Conservation (phyloP, 345 rosid species). For the Linum usitatissimum region DNA sequence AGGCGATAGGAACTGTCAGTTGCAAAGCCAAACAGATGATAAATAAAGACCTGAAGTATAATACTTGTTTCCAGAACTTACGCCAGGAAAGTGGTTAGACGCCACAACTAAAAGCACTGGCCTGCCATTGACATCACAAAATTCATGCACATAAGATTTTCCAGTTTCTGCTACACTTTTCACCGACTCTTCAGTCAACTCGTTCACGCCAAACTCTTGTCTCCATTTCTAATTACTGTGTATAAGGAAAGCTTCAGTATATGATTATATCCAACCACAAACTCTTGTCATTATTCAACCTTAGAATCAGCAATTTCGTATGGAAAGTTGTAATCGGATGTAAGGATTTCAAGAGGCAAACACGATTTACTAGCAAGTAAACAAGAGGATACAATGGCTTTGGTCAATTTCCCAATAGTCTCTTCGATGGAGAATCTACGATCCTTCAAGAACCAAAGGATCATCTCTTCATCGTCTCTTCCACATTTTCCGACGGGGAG, state of each 20-base stretch:
- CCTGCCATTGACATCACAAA: constrained; percentile 45
- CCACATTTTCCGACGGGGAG: constrained; percentile 77
- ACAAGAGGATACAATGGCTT: constrained; percentile 66
- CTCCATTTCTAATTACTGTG: constrained; percentile 62
- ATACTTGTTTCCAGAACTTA: constrained; percentile 24
- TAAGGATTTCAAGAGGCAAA: not conserved
- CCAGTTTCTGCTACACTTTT: constrained; percentile 51
- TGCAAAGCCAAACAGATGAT: too few relatives aligned
- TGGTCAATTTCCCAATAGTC: constrained; percentile 49
- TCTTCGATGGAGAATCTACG: constrained; percentile 57
- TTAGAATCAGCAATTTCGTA: not conserved
- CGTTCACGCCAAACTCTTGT: constrained; percentile 55
- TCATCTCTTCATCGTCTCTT: constrained; percentile 91
- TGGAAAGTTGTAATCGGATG: not conserved
- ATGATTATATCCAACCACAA: too few relatives aligned
- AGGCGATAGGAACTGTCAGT: too few relatives aligned
- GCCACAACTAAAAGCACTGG: constrained; percentile 84
- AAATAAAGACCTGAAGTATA: too few relatives aligned
- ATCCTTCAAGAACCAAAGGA: constrained; percentile 77
- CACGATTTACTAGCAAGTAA: not conserved
- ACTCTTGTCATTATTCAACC: too few relatives aligned
- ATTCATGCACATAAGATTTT: constrained; percentile 67
- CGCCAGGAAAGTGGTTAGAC: constrained; percentile 66
- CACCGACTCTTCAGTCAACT: constrained; percentile 57
- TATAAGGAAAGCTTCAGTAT: constrained; percentile 15